These are phyloP conservation scores for Paspalum vaginatum DNA, from an alignment of 176 grass and related monocot genomes.

Conservation along the genomic window DNA sequence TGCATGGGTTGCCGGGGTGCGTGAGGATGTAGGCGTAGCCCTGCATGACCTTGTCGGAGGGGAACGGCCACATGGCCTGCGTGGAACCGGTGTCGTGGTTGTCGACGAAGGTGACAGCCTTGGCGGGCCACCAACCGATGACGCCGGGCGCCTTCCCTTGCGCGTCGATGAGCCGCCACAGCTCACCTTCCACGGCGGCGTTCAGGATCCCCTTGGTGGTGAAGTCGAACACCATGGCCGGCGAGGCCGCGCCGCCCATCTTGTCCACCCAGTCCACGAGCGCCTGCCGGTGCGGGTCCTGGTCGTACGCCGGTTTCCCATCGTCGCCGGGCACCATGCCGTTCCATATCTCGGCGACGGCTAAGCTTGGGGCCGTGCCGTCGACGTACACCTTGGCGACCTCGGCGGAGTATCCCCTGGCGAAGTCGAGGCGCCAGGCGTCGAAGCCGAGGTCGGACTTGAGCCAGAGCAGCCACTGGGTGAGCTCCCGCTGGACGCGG, in stretches of 20 bases:
- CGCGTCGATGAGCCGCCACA: conserved; percentile 49
- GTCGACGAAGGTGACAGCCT: conserved; percentile 83
- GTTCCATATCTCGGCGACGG: conserved; percentile 67
- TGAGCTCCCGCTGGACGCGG: conserved; percentile 59
- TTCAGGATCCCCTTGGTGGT: conserved; percentile 53
- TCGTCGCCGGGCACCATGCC: not conserved
- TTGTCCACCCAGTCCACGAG: conserved; percentile 50
- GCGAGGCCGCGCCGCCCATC: conserved; percentile 24
- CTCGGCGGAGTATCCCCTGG: conserved; percentile 45
- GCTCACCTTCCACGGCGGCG: conserved; percentile 42
- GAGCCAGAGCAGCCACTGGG: conserved; percentile 70
- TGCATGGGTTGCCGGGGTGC: conserved; percentile 67
- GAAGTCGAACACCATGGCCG: conserved; percentile 49
- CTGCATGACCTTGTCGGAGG: conserved; percentile 81
- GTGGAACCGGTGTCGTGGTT: conserved; percentile 88
- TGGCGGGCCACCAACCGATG: conserved; percentile 66
- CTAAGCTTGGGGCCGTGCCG: conserved; percentile 40
- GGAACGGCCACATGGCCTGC: conserved; percentile 65
- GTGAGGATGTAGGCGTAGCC: conserved; percentile 86
- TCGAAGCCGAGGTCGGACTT: conserved; percentile 78
- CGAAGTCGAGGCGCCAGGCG: conserved; percentile 77
- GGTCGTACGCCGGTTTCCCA: conserved; percentile 33
- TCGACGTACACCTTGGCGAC: conserved; percentile 62
- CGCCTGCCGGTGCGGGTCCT: conserved; percentile 40
- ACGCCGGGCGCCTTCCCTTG: conserved; percentile 62